Percentiles rank a stretch among this genome's conserved stretches.
These are phyloP conservation scores for Phytophthora agathidicida DNA, from an alignment of 352 stramenopile genomes.

Conservation along the genomic window DNA sequence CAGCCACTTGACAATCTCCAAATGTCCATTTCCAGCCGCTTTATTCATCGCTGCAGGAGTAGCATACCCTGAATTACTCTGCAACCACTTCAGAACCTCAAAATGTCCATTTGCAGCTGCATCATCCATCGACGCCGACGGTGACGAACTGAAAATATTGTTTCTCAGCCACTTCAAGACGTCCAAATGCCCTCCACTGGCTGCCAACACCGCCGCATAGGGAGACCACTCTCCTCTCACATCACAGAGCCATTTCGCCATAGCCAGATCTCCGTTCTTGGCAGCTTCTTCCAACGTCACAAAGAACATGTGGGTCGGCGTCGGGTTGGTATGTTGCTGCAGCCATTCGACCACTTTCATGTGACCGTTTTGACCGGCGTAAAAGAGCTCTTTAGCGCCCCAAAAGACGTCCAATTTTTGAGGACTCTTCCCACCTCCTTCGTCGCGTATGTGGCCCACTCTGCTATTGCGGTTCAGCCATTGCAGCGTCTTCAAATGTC, in stretches of 20 bases:
- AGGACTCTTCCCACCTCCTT: background rate
- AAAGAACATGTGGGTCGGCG: slow-evolving; percentile 49
- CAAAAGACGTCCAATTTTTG: slow-evolving; percentile 31
- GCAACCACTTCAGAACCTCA: slow-evolving; percentile 33
- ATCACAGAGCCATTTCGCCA: slow-evolving; percentile 45
- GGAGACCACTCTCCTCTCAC: slow-evolving; percentile 39
- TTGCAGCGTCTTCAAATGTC: slow-evolving; percentile 41
- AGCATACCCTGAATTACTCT: slow-evolving; percentile 19
- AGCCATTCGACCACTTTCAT: slow-evolving; percentile 44
- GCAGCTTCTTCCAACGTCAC: slow-evolving; percentile 46
- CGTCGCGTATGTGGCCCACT: slow-evolving; percentile 9
- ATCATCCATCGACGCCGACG: slow-evolving; percentile 33
- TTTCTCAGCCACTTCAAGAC: slow-evolving; percentile 32
- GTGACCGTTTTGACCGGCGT: slow-evolving; percentile 39
- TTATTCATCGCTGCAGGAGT: slow-evolving; percentile 34
- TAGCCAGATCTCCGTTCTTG: slow-evolving; percentile 36
- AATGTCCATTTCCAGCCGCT: slow-evolving; percentile 34
- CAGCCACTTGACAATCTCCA: slow-evolving; percentile 38
- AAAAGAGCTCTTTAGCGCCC: slow-evolving; percentile 44
- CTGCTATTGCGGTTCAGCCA: slow-evolving; percentile 32
- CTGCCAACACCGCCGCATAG: slow-evolving; percentile 37
- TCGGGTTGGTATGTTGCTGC: slow-evolving; percentile 36
- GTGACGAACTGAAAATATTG: slow-evolving; percentile 34
- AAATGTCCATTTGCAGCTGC: slow-evolving; percentile 34
- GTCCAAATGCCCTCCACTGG: slow-evolving; percentile 41